Evolutionary conservation across 495 filamentous ascomycete genomes (phyloP), one percentile per base, ranked within the genome.

Genomic region (Tirmania nivea): DNA sequence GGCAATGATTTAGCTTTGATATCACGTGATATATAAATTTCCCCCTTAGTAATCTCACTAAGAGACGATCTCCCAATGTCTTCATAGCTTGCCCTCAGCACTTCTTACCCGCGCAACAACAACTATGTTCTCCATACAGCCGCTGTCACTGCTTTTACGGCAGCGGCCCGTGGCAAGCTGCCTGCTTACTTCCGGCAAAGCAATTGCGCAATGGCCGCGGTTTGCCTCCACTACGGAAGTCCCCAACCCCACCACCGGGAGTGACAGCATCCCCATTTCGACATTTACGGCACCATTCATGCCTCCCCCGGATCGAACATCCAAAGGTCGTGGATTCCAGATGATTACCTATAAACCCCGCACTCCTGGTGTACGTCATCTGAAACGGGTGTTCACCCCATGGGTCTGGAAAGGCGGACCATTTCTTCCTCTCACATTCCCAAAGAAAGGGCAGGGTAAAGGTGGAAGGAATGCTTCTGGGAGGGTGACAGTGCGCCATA

Each of bases 401-500:
- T 92, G 96, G 66, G 72, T 97, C 34, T 95, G 83, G 81, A 94
- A 92, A 71, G 89, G 87, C 49, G 75, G 87, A 42, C 86, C 92
- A 0, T 78, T 80, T 57, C 72, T 81, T 10, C 78, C 79, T 47
- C 73, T 97, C 64, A 97, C 90, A 2, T 85, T 84, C 59, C 74
- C 85, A 39, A 92, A 94, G 68, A 85, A 85, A 66, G 90, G 90
- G 34, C 85, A 90, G 52, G 78, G 74, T 19, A 92, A 92, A 62
- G 90, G 92, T 66, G 90, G 90, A 31, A 79, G 90, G 56, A 97
- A 96, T 67, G 81, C 86, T 64, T 78, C 73, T 25, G 90, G 90
- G 10, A 69, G 74, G 53, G 75, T 97, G 49, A 94, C 86, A 2
- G 81, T 96, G 25, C 72, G 90, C 54, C 90, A 97, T 74, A 79